These are phyloP conservation scores for Ophiostoma triangulosporum DNA, from an alignment of 2,329 filamentous ascomycete species.

Conservation along the genomic window DNA sequence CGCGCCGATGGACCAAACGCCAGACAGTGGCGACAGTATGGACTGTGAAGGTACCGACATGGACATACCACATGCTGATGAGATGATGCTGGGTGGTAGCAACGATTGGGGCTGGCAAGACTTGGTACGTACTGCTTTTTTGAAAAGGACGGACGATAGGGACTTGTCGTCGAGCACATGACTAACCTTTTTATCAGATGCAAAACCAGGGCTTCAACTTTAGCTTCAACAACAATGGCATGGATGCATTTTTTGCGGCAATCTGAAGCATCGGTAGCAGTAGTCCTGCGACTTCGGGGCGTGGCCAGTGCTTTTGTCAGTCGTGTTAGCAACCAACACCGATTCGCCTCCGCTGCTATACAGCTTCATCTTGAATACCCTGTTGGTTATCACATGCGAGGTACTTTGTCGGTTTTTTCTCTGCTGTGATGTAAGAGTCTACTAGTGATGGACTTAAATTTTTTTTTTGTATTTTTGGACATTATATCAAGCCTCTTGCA, in stretches of 20 bases:
- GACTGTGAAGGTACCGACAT: background rate
- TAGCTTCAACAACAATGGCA: constrained; percentile 13
- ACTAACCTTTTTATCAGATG: constrained; percentile 9
- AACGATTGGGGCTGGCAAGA: constrained; percentile 16
- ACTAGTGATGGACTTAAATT: no score
- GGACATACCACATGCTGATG: background rate
- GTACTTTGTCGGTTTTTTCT: no score
- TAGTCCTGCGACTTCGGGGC: no score
- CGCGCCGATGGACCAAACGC: background rate
- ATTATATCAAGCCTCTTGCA: background rate
- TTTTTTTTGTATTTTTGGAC: no score
- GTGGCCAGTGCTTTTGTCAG: no score
- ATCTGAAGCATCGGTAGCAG: constrained; percentile 3
- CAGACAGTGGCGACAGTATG: background rate
- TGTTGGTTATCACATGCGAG: no score
- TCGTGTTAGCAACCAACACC: background rate
- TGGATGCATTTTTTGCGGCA: constrained; percentile 7
- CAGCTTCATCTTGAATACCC: no score
- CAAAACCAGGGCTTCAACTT: constrained; percentile 15
- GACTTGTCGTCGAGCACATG: background rate
- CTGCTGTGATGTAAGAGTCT: no score
- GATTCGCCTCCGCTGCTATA: no score
- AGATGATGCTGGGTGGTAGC: background rate
- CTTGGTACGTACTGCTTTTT: constrained; percentile 10
- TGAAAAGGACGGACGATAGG: background rate